A percentile compares a stretch with the other conserved stretches of the same genome.
phyloP scores from a whole-genome alignment of 2,329 filamentous ascomycete genomes.

The Ciborinia camelliae region DNA sequence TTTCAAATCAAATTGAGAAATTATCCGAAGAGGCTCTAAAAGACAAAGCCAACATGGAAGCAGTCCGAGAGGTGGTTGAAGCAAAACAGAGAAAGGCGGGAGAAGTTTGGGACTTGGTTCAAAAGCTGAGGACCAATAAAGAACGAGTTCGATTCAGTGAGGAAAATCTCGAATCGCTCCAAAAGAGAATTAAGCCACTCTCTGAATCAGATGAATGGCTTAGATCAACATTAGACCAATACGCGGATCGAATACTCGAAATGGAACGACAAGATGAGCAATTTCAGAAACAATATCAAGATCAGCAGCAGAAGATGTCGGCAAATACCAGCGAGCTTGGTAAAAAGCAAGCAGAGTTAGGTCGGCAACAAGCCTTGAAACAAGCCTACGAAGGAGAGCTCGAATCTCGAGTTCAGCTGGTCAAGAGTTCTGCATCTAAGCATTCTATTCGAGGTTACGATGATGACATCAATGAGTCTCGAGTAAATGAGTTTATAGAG shows the following conservation, averaged over 20 bases:
- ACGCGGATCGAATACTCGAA: conserved; percentile 68
- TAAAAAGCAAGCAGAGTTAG: conserved; percentile 60
- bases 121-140: conserved; percentile 71
- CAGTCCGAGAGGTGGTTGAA: conserved; percentile 48
- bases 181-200: conserved; percentile 69
- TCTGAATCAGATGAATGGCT: conserved; percentile 75
- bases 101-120: conserved; percentile 70
- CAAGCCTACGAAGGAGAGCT: conserved; percentile 82
- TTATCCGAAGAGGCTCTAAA: conserved; percentile 56
- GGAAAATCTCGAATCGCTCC: conserved; percentile 69
- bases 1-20: conserved; percentile 64
- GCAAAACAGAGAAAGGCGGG: conserved; percentile 71
- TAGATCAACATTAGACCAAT: conserved; percentile 67
- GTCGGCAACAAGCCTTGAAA: conserved; percentile 81
- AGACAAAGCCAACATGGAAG: conserved; percentile 40
- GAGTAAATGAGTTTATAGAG: conserved; percentile 73
- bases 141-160: conserved; percentile 70
- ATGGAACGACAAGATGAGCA: conserved; percentile 61
- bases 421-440: conserved; percentile 71
- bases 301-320: conserved; percentile 54
- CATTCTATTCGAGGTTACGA: conserved; percentile 86
- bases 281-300: conserved; percentile 61
- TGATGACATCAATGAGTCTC: conserved; percentile 67
- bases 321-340: conserved; percentile 48
- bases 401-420: conserved; percentile 64